phyloP scores from a whole-genome alignment of 805 yeast genomes.

The Candida anglica region DNA sequence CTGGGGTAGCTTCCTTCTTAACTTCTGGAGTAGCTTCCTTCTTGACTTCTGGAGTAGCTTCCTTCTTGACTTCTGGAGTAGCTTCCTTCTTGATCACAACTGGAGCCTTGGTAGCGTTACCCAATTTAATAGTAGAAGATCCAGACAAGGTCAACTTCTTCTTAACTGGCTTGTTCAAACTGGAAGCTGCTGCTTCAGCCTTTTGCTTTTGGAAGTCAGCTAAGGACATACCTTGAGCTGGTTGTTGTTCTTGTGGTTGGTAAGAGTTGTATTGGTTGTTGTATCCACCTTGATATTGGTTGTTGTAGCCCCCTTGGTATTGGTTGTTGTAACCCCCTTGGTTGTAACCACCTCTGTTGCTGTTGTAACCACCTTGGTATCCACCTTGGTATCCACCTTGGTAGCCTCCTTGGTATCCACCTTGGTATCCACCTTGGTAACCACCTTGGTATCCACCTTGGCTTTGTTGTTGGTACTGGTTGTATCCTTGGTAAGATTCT shows the following conservation, averaged over 20 bases:
- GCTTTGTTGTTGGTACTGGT: slow-evolving; percentile 13
- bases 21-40: slow-evolving; percentile 21
- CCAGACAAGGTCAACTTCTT: slow-evolving; percentile 64
- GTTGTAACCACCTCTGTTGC: slow-evolving; percentile 16
- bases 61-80: slow-evolving; percentile 23
- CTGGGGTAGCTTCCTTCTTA: slow-evolving; percentile 11
- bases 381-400: slow-evolving; percentile 14
- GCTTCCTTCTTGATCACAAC: slow-evolving; percentile 42
- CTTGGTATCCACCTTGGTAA: slow-evolving; percentile 15
- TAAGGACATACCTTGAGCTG: slow-evolving; percentile 53
- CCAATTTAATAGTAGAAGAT: slow-evolving; percentile 62
- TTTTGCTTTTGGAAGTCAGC: slow-evolving; percentile 79
- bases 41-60: slow-evolving; percentile 15
- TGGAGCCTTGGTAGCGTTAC: slow-evolving; percentile 17
- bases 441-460: slow-evolving; percentile 17
- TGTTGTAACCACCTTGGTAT: slow-evolving; percentile 13
- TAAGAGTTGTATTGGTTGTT: slow-evolving; percentile 14
- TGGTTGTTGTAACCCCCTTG: slow-evolving; percentile 19
- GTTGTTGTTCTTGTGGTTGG: slow-evolving; percentile 21
- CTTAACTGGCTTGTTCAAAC: slow-evolving; percentile 58
- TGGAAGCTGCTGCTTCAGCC: slow-evolving; percentile 35
- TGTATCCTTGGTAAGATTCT: slow-evolving; percentile 25
- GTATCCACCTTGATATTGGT: slow-evolving; percentile 10
- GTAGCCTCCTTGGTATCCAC: slow-evolving; percentile 17
- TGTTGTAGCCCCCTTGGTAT: slow-evolving; percentile 14